Evolutionary conservation across 108 stramenopile genomes (phyloP).

Genomic region (Cylindrotheca fusiformis): DNA sequence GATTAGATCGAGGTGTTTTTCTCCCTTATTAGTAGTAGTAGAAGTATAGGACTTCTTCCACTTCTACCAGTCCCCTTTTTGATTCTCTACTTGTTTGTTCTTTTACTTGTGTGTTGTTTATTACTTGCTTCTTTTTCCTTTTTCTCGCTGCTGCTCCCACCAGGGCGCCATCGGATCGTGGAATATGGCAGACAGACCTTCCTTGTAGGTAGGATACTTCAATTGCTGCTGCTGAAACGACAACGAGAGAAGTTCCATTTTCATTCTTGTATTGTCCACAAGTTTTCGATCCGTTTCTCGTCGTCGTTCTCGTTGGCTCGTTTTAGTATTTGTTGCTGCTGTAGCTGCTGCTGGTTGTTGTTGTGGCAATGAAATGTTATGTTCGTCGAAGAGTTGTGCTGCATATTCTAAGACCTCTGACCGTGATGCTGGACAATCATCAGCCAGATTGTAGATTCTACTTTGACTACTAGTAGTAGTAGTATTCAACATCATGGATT

Average conservation of each 20-base stretch:
- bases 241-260: conserved; percentile 26
- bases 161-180: conserved; percentile 28
- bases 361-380: background rate
- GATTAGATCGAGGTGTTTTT: too few species aligned
- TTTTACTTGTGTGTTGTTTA: too few species aligned
- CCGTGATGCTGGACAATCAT: conserved; percentile 54
- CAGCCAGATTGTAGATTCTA: conserved; percentile 61
- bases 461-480: background rate
- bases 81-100: too few species aligned
- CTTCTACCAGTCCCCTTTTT: too few species aligned
- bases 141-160: too few species aligned
- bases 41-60: too few species aligned
- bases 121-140: too few species aligned
- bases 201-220: conserved; percentile 60
- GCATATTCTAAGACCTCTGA: conserved; percentile 10
- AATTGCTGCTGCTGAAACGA: conserved; percentile 11
- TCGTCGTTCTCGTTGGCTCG: conserved; percentile 35
- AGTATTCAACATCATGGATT: conserved; percentile 26
- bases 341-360: conserved; percentile 11
- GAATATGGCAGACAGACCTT: conserved; percentile 48
- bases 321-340: background rate
- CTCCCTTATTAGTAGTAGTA: too few species aligned
- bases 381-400: conserved; percentile 1
- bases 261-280: conserved; percentile 51
- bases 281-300: conserved; percentile 49